phyloP scores from a whole-genome alignment of 331 rosid genomes.

The Phaseolus coccineus region DNA sequence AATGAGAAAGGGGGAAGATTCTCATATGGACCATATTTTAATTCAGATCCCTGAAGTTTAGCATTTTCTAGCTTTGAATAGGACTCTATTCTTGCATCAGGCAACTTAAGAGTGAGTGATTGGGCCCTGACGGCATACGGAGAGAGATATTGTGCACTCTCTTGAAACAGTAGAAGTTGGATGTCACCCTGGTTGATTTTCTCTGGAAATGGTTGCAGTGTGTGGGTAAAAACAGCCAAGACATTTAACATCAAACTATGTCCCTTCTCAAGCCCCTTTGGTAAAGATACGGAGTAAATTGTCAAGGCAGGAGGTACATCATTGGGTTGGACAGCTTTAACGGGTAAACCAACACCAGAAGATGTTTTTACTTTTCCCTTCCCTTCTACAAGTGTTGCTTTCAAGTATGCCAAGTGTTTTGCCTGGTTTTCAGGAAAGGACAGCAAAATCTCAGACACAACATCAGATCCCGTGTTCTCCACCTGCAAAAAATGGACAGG shows the following conservation, averaged over 20 bases:
- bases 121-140: slow-evolving; percentile 81
- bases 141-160: slow-evolving; percentile 81
- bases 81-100: slow-evolving; percentile 90
- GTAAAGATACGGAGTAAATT: slow-evolving; percentile 73
- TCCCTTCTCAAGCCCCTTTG: slow-evolving; percentile 79
- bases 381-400: slow-evolving; percentile 61
- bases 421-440: slow-evolving; percentile 78
- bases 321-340: slow-evolving; percentile 62
- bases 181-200: slow-evolving; percentile 85
- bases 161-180: slow-evolving; percentile 85
- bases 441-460: slow-evolving; percentile 66
- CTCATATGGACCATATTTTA: slow-evolving; percentile 91
- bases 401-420: slow-evolving; percentile 71
- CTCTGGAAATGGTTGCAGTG: slow-evolving; percentile 85
- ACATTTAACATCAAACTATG: slow-evolving; percentile 69
- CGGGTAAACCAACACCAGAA: slow-evolving; percentile 56
- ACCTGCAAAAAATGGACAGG: slow-evolving; percentile 56
- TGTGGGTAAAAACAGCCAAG: slow-evolving; percentile 72
- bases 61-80: slow-evolving; percentile 74
- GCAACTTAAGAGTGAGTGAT: slow-evolving; percentile 76
- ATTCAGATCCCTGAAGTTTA: slow-evolving; percentile 86
- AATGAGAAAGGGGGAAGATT: slow-evolving; percentile 72
- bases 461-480: slow-evolving; percentile 73
- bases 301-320: slow-evolving; percentile 66
- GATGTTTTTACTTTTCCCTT: slow-evolving; percentile 75